Evolutionary conservation across 371 early-diverging fungal species (phyloP).

Genomic region (Rhizomucor pusillus): DNA sequence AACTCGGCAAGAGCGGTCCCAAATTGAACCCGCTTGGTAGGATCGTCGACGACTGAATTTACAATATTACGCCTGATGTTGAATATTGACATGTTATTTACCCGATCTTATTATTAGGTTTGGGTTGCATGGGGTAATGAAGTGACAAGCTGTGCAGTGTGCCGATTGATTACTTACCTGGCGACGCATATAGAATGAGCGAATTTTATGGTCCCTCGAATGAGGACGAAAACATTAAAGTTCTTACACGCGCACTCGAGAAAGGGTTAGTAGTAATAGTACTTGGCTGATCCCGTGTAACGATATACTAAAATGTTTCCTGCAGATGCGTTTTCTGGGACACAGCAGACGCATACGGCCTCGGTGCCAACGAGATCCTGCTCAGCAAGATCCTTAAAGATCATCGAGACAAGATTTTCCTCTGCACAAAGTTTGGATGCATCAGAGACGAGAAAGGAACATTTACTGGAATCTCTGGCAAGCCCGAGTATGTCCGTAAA

Average conservation of each 20-base stretch:
- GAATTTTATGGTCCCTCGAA: neutral
- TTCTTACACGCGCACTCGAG: neutral
- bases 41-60: too few species aligned
- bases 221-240: neutral
- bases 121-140: neutral
- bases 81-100: too few species aligned
- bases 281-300: too few species aligned
- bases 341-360: conserved; percentile 21
- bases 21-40: neutral
- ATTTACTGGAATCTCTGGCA: conserved; percentile 28
- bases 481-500: conserved; percentile 48
- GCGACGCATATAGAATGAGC: neutral
- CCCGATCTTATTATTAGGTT: neutral
- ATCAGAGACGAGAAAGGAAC: conserved; percentile 17
- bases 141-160: neutral
- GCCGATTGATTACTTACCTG: neutral
- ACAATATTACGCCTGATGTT: too few species aligned
- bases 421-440: conserved; percentile 43
- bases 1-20: neutral
- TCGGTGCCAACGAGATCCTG: conserved; percentile 32
- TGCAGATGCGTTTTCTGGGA: conserved; percentile 22
- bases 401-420: conserved; percentile 36
- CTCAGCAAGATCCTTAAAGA: conserved; percentile 31
- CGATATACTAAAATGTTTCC: too few species aligned
- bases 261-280: neutral